Base-by-base conservation (phyloP, 2,329 filamentous ascomycete species). In the Talaromyces sp. region DNA sequence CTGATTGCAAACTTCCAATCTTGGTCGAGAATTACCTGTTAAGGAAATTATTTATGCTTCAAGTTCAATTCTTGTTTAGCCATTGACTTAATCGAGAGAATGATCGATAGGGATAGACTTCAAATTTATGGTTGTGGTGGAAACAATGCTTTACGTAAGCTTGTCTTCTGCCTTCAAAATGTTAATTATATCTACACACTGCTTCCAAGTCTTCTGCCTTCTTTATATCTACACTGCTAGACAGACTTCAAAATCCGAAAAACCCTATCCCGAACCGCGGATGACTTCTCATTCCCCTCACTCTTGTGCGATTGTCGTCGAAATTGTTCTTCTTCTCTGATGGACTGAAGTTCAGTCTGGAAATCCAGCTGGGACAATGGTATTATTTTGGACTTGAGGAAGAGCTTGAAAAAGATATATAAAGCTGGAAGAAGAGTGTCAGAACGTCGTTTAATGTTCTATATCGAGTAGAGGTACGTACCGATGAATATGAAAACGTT, bases 401-500 rank as follows among this genome's bases (percentile, higher is more conserved):
- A 56, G 13, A 63, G 10, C 31, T 63, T 64, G 62, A 62, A 64
- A 35, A 62, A 60, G 6, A 39, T 17, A 28, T 57, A 60, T 2
- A 60, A 41, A 11, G 51, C 57, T 58, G 13, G 10, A 48, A 28
- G 3, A 3, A n/a, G 4, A 7, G 25, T n/a, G 8, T 57, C 37
- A 52, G 46, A 19, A 41, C 28, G 11, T 17, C 3, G 51, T 8
- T 7, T 13, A 25, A 15, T 8, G 8, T 9, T 25, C 21, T 8
- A 28, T 1, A 37, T 13, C 13, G 37, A 79, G n/a, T 68, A 28
- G 3, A 28, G 3, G 63, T 82, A 85, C 52, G 86, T 61, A 5
- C 72, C 61, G 5, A 82, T 64, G 65, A 88, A 88, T 15, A 85
- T 79, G 0, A 84, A 83, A 51, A 88, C 81, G 10, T 84, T 84